Evolutionary conservation across 768 basidiomycete genomes (phyloP).

Genomic region (Sistotremastrum suecicum): DNA sequence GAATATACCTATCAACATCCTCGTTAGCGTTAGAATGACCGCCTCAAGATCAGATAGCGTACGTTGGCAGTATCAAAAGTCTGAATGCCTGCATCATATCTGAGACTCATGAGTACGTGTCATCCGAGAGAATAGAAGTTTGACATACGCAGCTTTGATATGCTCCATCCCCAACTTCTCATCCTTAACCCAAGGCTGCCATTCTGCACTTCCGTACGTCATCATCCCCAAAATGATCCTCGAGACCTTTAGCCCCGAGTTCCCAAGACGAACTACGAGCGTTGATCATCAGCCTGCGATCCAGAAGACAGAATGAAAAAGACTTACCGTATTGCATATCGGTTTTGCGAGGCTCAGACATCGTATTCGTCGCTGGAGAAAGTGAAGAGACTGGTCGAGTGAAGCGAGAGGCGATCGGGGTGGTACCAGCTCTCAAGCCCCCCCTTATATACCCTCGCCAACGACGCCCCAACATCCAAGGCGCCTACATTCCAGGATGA

Average conservation of each 20-base stretch:
- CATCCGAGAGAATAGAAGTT: not conserved
- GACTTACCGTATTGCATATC: slow-evolving; percentile 20
- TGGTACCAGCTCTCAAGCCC: too few species aligned
- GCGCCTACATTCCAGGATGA: too few species aligned
- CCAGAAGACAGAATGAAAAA: not conserved
- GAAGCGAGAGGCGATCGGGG: too few species aligned
- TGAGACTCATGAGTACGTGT: slow-evolving; percentile 1
- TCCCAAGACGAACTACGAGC: slow-evolving; percentile 30
- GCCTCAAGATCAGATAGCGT: not conserved
- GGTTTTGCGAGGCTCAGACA: not conserved
- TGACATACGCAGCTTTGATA: slow-evolving; percentile 30
- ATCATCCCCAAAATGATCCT: slow-evolving; percentile 52
- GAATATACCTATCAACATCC: slow-evolving; percentile 36
- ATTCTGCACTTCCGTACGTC: slow-evolving; percentile 40
- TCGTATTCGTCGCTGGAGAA: too few species aligned
- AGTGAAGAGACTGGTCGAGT: too few species aligned
- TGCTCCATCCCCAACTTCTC: slow-evolving; percentile 32
- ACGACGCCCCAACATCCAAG: too few species aligned
- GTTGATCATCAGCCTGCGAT: not conserved
- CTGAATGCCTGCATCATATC: slow-evolving; percentile 14
- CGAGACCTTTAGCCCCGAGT: slow-evolving; percentile 49
- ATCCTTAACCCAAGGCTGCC: slow-evolving; percentile 39
- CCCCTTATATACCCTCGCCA: too few species aligned
- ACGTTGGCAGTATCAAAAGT: slow-evolving; percentile 18
- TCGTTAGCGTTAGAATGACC: not conserved